Evolutionary conservation across 495 filamentous ascomycete genomes (phyloP), one percentile per base, ranked within the genome.

Genomic region (Aspergillus coremiiformis): DNA sequence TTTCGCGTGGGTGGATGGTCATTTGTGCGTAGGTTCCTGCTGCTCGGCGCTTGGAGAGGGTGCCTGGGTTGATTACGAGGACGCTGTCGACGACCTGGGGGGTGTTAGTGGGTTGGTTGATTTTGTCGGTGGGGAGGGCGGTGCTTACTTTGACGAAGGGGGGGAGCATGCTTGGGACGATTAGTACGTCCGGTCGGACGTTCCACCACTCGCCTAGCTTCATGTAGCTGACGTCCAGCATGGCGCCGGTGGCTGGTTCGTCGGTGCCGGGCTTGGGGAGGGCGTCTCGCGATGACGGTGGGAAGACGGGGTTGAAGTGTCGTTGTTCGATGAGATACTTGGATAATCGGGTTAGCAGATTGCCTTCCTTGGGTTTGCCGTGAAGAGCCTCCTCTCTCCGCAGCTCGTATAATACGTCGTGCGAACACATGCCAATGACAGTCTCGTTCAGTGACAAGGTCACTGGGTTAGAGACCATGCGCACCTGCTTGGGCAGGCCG

Each of bases 151-250:
- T 94, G 33, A 86, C 88, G 74, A 94, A 95, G 4, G 88, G 83
- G 8, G 84, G 83, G 55, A 98, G 66, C 52, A 84, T 79, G 57
- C 90, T 95, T 27, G 93, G 93, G 22, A 86, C 72, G 29, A 98
- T 76, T 53, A 96, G 61, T 22, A 98, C 76, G 73, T 98, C 93
- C 9, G 93, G 93, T 48, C 81, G 72, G 2, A 87, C 84, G 54
- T 84, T 85, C 56, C 92, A 74, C 82, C 93, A 90, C 68, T 96
- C 93, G 23, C 89, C 92, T 23, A 96, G 69, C 66, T 94, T 91
- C 65, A 90, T 53, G 68, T 95, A 94, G 53, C 85, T 86, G 20
- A 87, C 68, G 67, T 98, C 93, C 42, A 98, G 65, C 67, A 78
- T 80, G 1, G 86, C 80, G 0, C 92, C 92, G 1, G 82, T 82